Evolutionary conservation across 176 grass and related monocot species (phyloP).

Genomic region (Triticum timopheevii): DNA sequence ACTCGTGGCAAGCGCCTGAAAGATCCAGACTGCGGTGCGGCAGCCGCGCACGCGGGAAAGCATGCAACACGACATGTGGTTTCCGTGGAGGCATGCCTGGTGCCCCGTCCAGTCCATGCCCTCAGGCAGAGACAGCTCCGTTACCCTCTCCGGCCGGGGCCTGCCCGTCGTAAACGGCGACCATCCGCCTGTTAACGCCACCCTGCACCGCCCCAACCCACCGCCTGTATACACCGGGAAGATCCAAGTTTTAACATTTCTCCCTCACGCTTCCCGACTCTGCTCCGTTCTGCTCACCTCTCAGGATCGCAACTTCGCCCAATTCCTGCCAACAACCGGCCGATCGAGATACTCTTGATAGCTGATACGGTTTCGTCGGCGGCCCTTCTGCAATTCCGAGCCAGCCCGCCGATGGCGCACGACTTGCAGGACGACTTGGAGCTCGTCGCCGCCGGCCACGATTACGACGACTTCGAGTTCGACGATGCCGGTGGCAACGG

Average conservation of each 20-base stretch:
- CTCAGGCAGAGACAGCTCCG: background rate
- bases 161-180: background rate
- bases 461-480: conserved; percentile 19
- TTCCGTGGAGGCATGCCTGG: background rate
- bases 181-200: background rate
- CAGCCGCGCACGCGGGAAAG: background rate
- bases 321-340: background rate
- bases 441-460: background rate
- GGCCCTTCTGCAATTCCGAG: background rate
- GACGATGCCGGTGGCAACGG: background rate
- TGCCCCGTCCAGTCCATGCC: background rate
- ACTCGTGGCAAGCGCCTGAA: background rate
- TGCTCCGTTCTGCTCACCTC: background rate
- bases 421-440: conserved; percentile 49
- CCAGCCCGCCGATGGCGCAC: background rate
- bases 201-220: background rate
- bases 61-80: background rate
- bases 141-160: background rate
- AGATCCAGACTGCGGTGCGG: background rate
- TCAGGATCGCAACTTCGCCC: background rate
- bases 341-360: background rate
- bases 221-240: background rate
- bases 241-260: background rate
- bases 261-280: background rate
- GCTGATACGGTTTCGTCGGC: background rate